A percentile compares a stretch with the other conserved stretches of the same genome.
Conservation (phyloP, 495 filamentous ascomycete species). For the Hypoxylon fuscum region DNA sequence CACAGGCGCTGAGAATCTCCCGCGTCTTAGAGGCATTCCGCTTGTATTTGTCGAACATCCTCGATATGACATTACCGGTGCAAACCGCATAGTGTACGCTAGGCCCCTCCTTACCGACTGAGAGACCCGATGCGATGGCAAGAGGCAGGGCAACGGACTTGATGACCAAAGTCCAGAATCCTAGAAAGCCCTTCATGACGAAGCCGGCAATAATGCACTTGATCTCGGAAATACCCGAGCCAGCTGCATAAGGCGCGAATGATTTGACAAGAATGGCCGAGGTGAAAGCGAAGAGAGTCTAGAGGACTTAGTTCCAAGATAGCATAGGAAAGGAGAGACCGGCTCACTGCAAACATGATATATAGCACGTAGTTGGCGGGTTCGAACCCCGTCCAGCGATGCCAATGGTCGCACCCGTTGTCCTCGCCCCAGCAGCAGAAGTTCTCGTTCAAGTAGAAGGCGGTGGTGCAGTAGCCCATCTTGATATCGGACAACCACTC, state of each 20-base stretch:
- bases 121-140: slow-evolving; percentile 93
- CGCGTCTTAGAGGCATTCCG: slow-evolving; percentile 93
- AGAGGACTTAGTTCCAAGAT: not conserved
- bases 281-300: slow-evolving; percentile 83
- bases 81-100: slow-evolving; percentile 99
- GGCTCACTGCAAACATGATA: slow-evolving; percentile 82
- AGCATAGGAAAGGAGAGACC: not conserved
- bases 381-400: slow-evolving; percentile 82
- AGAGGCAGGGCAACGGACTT: slow-evolving; percentile 92
- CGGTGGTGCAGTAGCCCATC: slow-evolving; percentile 90
- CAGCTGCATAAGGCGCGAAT: slow-evolving; percentile 96
- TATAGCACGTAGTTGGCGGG: slow-evolving; percentile 88
- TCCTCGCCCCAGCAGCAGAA: slow-evolving; percentile 99
- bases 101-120: slow-evolving; percentile 96
- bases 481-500: slow-evolving; percentile 98
- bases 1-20: slow-evolving; percentile 93
- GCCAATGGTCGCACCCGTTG: slow-evolving; percentile 89
- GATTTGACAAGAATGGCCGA: slow-evolving; percentile 88
- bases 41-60: slow-evolving; percentile 91
- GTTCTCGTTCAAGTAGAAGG: slow-evolving; percentile 96
- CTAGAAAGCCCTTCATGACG: slow-evolving; percentile 98
- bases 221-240: slow-evolving; percentile 98
- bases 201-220: slow-evolving; percentile 99
- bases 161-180: slow-evolving; percentile 90
- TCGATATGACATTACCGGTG: slow-evolving; percentile 95